Evolutionary conservation across 345 rosid genomes (phyloP), one percentile per base, ranked within the genome.

Genomic region (Microcos paniculata): DNA sequence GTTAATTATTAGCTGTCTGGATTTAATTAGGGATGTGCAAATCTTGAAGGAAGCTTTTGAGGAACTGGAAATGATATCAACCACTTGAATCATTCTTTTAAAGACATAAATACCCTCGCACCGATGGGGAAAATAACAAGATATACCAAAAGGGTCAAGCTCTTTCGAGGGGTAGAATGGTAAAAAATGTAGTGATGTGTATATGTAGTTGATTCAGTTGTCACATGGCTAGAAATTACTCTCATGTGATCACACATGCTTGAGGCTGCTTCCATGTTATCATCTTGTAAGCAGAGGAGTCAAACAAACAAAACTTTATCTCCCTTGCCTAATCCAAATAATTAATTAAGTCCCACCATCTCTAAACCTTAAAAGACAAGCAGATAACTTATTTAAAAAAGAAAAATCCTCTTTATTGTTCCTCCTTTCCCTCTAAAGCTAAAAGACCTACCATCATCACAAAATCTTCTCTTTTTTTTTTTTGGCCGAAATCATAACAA

Each of bases 241-340:
- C 77, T 84, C 87, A 80, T 87, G 85, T 81, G 88, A 28, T 72
- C 86, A 84, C 86, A 84, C 92, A 81, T 87, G 90, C 72, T 61
- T n/a, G 11, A 63, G 80, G 35, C 79, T 80, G 30, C 40, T 69
- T 71, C 66, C 79, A 70, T 80, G 83, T 74, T 76, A 43, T 65
- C 21, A 23, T 38, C 28, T 9, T 42, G 28, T 63, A 38, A 38
- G 69, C 48, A 28, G 72, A 48, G 19, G 73, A 70, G 73, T 70
- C 45, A 70, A 52, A 70, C 46, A 51, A n/a, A 12, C 45, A 31
- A 51, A 52, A 46, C 73, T 45, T 43, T 63, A 21, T 4, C 6
- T 8, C 5, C 72, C 24, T 69, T 70, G 19, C 19, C 59, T 51
- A 19, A 70, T 51, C 73, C 45, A 70, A 31, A 48, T 69, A 28